Conservation (phyloP, 2,329 filamentous ascomycete species). For the Chaetomiaceae sp. region DNA sequence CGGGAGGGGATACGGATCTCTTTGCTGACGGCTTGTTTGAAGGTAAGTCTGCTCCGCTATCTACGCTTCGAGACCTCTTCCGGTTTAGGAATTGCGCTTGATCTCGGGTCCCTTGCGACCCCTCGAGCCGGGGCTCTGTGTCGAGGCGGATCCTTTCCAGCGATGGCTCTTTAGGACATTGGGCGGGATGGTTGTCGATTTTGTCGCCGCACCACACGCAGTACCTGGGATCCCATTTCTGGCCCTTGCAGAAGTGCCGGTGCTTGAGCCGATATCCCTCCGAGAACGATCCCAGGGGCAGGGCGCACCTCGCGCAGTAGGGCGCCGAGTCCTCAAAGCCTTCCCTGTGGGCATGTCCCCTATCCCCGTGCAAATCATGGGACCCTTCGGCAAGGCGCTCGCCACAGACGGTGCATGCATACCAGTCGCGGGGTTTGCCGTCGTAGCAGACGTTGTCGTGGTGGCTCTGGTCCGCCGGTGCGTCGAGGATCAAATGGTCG, state of each 20-base stretch:
- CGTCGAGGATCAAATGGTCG: constrained; percentile 13
- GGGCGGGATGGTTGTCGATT: background rate
- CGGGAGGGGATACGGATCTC: background rate
- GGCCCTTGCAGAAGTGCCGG: constrained; percentile 7
- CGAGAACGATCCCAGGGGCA: constrained; percentile 7
- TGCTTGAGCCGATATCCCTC: constrained; percentile 12
- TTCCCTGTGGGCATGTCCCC: background rate
- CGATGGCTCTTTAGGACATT: background rate
- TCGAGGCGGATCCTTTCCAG: no score
- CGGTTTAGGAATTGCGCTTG: no score
- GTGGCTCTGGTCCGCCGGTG: constrained; percentile 11
- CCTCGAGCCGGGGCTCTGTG: no score
- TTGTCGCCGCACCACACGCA: constrained; percentile 17
- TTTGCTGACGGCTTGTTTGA: background rate
- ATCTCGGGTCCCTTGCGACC: no score
- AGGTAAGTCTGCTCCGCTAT: background rate
- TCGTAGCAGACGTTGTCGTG: constrained; percentile 21
- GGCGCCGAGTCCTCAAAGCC: background rate
- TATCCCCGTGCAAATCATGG: no score
- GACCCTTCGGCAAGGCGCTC: background rate
- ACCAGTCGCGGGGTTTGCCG: constrained; percentile 9
- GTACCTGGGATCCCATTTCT: constrained; percentile 5
- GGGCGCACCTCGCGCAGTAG: constrained; percentile 15
- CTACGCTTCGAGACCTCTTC: background rate
- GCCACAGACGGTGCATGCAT: constrained; percentile 13